Percentiles rank a stretch among this genome's conserved stretches.
These are phyloP conservation scores for Penicillium paradoxum DNA, from an alignment of 495 filamentous ascomycete genomes.

Conservation along the genomic window DNA sequence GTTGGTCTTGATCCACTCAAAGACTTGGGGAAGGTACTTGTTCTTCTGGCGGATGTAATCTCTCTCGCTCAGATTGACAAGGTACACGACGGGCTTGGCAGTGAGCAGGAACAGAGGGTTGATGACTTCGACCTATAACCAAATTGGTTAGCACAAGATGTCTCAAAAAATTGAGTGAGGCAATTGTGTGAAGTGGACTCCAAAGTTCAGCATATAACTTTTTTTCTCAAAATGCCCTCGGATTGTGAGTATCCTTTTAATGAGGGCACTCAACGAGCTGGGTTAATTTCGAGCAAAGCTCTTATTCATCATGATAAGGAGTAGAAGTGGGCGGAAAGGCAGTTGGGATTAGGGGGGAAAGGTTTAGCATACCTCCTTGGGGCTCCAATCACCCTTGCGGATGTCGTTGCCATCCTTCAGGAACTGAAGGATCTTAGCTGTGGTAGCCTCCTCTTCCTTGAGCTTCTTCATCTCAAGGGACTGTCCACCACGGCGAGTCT, in stretches of 20 bases:
- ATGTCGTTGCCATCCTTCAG: slow-evolving; percentile 88
- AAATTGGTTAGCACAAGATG: slow-evolving; percentile 23
- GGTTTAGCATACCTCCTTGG: slow-evolving; percentile 82
- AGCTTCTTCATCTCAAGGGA: slow-evolving; percentile 97
- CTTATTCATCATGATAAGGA: slow-evolving; percentile 88
- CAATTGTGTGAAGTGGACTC: slow-evolving; percentile 17
- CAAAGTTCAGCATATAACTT: slow-evolving; percentile 48
- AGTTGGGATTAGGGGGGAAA: slow-evolving; percentile 7
- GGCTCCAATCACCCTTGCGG: slow-evolving; percentile 78
- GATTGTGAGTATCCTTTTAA: slow-evolving; percentile 54
- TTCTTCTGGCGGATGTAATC: slow-evolving; percentile 99
- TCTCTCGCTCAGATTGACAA: slow-evolving; percentile 94
- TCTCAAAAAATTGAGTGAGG: slow-evolving; percentile 20
- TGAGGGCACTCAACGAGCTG: slow-evolving; percentile 94
- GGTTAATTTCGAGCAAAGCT: slow-evolving; percentile 96
- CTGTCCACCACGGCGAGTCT: slow-evolving; percentile 89
- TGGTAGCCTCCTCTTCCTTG: slow-evolving; percentile 88
- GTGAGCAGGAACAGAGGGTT: slow-evolving; percentile 93
- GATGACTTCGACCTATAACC: slow-evolving; percentile 83
- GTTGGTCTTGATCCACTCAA: slow-evolving; percentile 88
- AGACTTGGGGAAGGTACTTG: slow-evolving; percentile 92
- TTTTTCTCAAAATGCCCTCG: slow-evolving; percentile 80
- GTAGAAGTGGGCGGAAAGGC: neutral
- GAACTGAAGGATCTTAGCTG: slow-evolving; percentile 78
- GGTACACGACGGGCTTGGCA: slow-evolving; percentile 94